These are phyloP conservation scores for Endocladia muricata DNA, from an alignment of 31 red algal species.

Conservation along the genomic window DNA sequence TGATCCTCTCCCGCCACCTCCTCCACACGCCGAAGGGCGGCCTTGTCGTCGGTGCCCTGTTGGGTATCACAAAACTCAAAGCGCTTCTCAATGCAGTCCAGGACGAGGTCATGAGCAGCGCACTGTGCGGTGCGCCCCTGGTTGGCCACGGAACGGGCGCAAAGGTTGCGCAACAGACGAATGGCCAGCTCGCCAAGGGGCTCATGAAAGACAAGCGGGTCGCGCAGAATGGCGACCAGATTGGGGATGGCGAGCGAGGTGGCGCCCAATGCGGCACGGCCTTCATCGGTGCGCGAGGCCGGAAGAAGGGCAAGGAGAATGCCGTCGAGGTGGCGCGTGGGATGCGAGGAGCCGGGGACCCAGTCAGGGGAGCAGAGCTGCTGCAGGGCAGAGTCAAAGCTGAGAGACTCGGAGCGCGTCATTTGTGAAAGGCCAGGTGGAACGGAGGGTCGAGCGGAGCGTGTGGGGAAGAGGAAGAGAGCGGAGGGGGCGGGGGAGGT, in stretches of 20 bases:
- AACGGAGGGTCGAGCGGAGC: background rate
- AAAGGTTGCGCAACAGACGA: constrained; percentile 57
- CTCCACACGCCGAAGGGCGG: background rate
- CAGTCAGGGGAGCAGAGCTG: constrained; percentile 51
- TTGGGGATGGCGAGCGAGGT: constrained; percentile 34
- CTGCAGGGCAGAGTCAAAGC: constrained; percentile 41
- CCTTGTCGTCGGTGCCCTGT: background rate
- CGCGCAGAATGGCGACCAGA: constrained; percentile 36
- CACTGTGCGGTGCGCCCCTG: constrained; percentile 32
- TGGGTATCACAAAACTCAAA: constrained; percentile 2
- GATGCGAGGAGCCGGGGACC: constrained; percentile 36
- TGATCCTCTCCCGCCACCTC: background rate
- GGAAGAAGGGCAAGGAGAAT: constrained; percentile 39
- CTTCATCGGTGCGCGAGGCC: constrained; percentile 32
- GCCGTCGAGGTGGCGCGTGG: constrained; percentile 42
- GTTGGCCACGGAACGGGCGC: constrained; percentile 30
- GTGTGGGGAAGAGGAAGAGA: background rate
- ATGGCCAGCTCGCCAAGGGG: constrained; percentile 38
- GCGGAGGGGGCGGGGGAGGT: background rate
- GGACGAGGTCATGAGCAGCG: constrained; percentile 45
- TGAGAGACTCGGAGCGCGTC: constrained; percentile 16
- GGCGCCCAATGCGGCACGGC: constrained; percentile 20
- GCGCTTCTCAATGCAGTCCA: constrained; percentile 30
- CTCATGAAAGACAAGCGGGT: constrained; percentile 55
- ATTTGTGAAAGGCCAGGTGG: too few species aligned